phyloP scores from a whole-genome alignment of 345 rosid species.

The Schrenkiella parvula region DNA sequence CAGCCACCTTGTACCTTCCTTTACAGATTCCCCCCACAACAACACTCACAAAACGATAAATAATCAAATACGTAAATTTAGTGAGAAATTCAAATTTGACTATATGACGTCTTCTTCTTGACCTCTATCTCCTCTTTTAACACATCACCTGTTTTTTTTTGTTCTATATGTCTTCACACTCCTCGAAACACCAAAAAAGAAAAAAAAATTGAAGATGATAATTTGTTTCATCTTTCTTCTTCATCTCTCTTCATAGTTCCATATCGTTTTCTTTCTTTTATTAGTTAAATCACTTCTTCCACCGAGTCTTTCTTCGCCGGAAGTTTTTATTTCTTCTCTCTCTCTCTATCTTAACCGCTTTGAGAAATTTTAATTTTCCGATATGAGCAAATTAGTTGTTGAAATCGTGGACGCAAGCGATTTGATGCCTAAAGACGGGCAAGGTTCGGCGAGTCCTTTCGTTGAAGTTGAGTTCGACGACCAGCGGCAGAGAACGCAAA shows the following conservation, averaged over 20 bases:
- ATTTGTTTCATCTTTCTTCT: background rate
- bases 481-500: conserved; percentile 55
- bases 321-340: background rate
- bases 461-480: conserved; percentile 65
- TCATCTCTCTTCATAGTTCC: conserved; percentile 15
- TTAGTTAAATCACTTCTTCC: background rate
- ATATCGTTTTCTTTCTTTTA: background rate
- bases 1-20: conserved; percentile 31
- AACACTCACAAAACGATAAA: no score
- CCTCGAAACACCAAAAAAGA: background rate
- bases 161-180: conserved; percentile 8
- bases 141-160: conserved; percentile 4
- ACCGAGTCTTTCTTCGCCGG: conserved; percentile 3
- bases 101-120: conserved; percentile 27
- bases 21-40: conserved; percentile 28
- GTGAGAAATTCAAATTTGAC: conserved; percentile 22
- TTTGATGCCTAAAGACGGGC: conserved; percentile 80
- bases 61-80: conserved; percentile 1
- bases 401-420: conserved; percentile 75
- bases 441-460: conserved; percentile 71
- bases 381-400: conserved; percentile 65
- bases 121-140: conserved; percentile 15
- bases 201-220: background rate
- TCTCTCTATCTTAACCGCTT: background rate
- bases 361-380: background rate